These are phyloP conservation scores for Eucalyptus globulus DNA, from an alignment of 345 rosid species.

Conservation along the genomic window DNA sequence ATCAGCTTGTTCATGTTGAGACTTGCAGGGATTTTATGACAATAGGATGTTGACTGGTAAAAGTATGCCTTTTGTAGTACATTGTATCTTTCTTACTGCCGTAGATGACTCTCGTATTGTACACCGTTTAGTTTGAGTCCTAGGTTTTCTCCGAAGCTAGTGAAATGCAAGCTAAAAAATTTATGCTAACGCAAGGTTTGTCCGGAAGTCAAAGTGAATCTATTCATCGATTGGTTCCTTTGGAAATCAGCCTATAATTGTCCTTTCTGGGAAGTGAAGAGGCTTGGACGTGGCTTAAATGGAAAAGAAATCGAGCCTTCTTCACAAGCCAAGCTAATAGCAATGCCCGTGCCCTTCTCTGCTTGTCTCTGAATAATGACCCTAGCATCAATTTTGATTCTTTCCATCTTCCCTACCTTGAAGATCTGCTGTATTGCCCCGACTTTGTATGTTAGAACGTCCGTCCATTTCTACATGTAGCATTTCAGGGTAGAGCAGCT, in stretches of 20 bases:
- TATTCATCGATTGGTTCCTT: neutral
- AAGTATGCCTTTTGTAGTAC: neutral
- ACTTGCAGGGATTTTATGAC: neutral
- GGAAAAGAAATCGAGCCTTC: neutral
- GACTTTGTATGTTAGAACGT: neutral
- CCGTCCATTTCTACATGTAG: neutral
- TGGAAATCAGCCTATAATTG: neutral
- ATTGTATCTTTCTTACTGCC: neutral
- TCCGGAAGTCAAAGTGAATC: neutral
- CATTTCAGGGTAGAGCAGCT: neutral
- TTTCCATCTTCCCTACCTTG: neutral
- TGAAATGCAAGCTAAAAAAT: neutral
- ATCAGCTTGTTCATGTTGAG: neutral
- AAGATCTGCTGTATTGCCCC: neutral
- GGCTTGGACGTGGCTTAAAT: neutral
- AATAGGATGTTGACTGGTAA: neutral
- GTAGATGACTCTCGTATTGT: neutral
- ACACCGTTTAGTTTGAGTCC: neutral
- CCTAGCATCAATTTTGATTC: neutral
- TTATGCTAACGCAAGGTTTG: neutral
- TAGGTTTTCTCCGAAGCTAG: neutral
- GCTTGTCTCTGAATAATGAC: neutral
- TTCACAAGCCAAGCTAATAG: neutral
- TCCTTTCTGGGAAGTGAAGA: conserved; percentile 19
- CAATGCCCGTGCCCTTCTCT: neutral